These are phyloP conservation scores for Pugionium cornutum DNA, from an alignment of 345 rosid species.

Conservation along the genomic window DNA sequence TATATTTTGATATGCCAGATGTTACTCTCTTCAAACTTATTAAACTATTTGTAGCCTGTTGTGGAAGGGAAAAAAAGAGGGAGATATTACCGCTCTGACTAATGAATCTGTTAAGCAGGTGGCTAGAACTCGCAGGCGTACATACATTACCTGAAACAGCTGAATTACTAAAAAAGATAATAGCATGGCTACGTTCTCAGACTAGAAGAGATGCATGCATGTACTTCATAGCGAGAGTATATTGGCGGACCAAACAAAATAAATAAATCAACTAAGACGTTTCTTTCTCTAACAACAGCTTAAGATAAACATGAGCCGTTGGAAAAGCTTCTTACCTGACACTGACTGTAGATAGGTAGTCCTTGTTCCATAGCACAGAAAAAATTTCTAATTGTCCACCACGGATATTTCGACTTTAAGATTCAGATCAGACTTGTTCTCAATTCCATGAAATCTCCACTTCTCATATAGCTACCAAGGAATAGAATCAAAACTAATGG, in stretches of 20 bases:
- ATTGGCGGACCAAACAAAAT: not conserved
- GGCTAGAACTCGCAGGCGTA: not conserved
- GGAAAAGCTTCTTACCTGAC: constrained; percentile 28
- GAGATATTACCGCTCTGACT: constrained; percentile 19
- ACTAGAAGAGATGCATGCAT: constrained; percentile 3
- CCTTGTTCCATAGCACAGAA: not conserved
- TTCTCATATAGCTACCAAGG: constrained; percentile 14
- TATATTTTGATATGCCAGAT: constrained; percentile 19
- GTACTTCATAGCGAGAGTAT: constrained; percentile 6
- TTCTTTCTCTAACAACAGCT: constrained; percentile 6
- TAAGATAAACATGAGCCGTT: not conserved
- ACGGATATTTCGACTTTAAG: not conserved
- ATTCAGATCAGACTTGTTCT: not conserved
- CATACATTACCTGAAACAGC: not conserved
- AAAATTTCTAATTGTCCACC: not conserved
- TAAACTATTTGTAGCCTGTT: constrained; percentile 21
- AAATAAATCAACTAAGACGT: constrained; percentile 5
- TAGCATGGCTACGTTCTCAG: not conserved
- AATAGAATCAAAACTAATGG: constrained; percentile 5
- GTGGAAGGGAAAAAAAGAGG: not conserved
- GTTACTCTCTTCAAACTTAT: constrained; percentile 22
- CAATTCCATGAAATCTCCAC: not conserved
- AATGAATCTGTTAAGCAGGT: constrained; percentile 7
- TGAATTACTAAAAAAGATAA: constrained; percentile 2
- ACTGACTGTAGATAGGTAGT: constrained; percentile 16